Conservation (phyloP, 192 early-diverging fungal genomes). For the Backusella circina region DNA sequence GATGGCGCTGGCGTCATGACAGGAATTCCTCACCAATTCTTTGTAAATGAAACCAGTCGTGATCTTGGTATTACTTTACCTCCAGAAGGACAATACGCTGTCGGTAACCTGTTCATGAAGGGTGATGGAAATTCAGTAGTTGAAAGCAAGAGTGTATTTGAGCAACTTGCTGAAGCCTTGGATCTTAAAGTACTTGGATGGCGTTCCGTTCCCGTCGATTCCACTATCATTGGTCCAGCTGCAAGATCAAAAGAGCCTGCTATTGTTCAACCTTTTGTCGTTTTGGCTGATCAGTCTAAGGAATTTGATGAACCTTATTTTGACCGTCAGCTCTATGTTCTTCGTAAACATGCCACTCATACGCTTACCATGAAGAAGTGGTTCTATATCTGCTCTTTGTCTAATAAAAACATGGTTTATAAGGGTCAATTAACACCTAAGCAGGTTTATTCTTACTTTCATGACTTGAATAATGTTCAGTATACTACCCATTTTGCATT, state of each 20-base stretch:
- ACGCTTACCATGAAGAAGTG: constrained; percentile 82
- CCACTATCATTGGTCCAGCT: constrained; percentile 85
- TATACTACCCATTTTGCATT: constrained; percentile 93
- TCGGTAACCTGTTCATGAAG: constrained; percentile 92
- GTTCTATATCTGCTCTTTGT: constrained; percentile 98
- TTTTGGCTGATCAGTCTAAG: constrained; percentile 41
- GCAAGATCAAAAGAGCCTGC: constrained; percentile 88
- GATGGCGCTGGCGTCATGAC: constrained; percentile 99
- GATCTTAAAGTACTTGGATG: constrained; percentile 83
- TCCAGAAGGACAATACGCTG: constrained; percentile 83
- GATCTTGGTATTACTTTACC: constrained; percentile 68
- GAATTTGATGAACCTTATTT: constrained; percentile 60
- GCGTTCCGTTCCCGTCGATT: constrained; percentile 85
- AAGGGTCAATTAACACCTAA: constrained; percentile 95
- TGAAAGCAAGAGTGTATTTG: constrained; percentile 74
- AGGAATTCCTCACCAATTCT: constrained; percentile 88
- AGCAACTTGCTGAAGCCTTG: constrained; percentile 70
- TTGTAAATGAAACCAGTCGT: constrained; percentile 60
- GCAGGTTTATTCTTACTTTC: constrained; percentile 93
- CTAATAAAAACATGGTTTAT: constrained; percentile 91
- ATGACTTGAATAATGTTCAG: constrained; percentile 79
- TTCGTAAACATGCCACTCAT: constrained; percentile 90
- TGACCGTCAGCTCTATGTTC: constrained; percentile 82
- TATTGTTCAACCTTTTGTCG: constrained; percentile 93
- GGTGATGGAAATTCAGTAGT: constrained; percentile 59